These are phyloP conservation scores for Chaetomiaceae sp. DNA, from an alignment of 2,329 filamentous ascomycete genomes.

Conservation along the genomic window DNA sequence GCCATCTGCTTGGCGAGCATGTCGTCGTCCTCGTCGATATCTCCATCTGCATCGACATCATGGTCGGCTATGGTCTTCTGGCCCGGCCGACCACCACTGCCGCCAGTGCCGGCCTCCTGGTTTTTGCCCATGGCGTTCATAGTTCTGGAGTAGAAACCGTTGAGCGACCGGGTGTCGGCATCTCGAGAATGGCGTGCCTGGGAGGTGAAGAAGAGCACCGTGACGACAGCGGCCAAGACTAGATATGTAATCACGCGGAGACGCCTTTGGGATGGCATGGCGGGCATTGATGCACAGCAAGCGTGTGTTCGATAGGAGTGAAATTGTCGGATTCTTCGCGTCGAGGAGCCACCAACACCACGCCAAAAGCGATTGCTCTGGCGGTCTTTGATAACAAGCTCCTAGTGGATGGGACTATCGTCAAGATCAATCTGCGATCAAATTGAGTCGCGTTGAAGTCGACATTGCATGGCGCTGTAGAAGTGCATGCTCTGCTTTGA, in stretches of 20 bases:
- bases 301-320: too few species aligned
- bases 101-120: conserved; percentile 21
- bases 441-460: background rate
- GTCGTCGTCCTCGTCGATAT: conserved; percentile 54
- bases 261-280: conserved; percentile 27
- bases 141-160: conserved; percentile 59
- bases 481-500: too few species aligned
- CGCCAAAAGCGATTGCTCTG: too few species aligned
- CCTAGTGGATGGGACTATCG: background rate
- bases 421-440: background rate
- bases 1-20: conserved; percentile 51
- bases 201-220: conserved; percentile 70
- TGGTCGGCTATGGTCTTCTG: conserved; percentile 37
- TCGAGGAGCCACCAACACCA: too few species aligned
- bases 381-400: background rate
- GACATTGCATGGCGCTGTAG: background rate
- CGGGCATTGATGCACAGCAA: conserved; percentile 4
- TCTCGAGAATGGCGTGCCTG: conserved; percentile 49
- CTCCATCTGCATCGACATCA: conserved; percentile 52
- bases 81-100: conserved; percentile 22
- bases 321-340: background rate
- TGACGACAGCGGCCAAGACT: conserved; percentile 59
- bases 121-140: conserved; percentile 48
- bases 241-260: conserved; percentile 51
- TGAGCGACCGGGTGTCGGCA: conserved; percentile 40